phyloP scores from a whole-genome alignment of 2,329 filamentous ascomycete species.

The Clarireedia hainanense region DNA sequence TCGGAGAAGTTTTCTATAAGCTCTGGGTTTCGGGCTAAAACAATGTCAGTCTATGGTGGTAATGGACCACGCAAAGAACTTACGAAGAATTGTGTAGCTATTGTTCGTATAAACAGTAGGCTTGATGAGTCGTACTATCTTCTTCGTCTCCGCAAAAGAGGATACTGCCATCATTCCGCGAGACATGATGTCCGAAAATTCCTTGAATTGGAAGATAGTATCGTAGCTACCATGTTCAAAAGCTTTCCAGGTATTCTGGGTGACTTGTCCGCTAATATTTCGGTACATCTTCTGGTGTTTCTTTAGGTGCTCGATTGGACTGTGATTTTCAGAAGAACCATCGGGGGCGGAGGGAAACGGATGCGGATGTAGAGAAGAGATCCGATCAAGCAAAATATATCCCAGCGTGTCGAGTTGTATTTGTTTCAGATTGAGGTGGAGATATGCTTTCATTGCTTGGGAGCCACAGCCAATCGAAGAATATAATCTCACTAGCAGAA shows the following conservation, averaged over 20 bases:
- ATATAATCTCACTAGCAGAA: conserved; percentile 32
- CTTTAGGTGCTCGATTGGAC: conserved; percentile 21
- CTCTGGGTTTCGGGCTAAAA: conserved; percentile 4
- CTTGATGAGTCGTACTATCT: conserved; percentile 23
- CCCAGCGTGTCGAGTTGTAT: conserved; percentile 35
- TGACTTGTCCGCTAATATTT: conserved; percentile 20
- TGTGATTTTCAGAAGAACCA: conserved; percentile 11
- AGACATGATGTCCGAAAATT: conserved; percentile 23
- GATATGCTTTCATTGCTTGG: conserved; percentile 31
- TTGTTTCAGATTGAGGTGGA: conserved; percentile 32
- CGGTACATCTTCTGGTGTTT: conserved; percentile 25
- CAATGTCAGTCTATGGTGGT: not conserved
- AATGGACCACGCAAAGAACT: conserved; percentile 2
- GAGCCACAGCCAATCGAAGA: conserved; percentile 31
- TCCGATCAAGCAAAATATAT: conserved; percentile 32
- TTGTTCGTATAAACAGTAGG: conserved; percentile 11
- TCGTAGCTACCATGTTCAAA: conserved; percentile 29
- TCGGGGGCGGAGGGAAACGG: conserved; percentile 18
- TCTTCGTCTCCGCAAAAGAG: conserved; percentile 25
- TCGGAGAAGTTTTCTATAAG: conserved; percentile 15
- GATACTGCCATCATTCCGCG: conserved; percentile 20
- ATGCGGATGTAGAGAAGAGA: conserved; percentile 33
- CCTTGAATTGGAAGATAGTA: conserved; percentile 27
- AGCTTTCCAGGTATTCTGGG: conserved; percentile 25
- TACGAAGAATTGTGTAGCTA: conserved; percentile 26